Evolutionary conservation across 179 eudicot genomes (phyloP).

Genomic region (Kewa caespitosa): DNA sequence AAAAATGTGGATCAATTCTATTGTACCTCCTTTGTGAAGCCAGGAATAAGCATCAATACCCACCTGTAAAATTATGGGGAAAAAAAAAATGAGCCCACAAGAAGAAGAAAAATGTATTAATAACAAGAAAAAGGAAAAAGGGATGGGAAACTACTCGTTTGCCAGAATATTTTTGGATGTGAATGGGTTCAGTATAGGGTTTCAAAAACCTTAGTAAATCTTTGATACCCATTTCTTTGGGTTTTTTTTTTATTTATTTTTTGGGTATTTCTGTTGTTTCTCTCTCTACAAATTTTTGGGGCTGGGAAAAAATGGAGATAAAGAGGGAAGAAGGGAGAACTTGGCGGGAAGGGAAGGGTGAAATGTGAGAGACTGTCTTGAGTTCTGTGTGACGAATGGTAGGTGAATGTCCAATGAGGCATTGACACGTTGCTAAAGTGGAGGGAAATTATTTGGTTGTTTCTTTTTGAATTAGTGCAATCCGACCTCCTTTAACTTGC

Average conservation of each 20-base stretch:
- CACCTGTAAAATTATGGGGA: slow-evolving; percentile 37
- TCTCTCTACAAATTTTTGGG: not conserved
- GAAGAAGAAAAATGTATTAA: not conserved
- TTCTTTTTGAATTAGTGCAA: no score
- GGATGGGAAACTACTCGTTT: slow-evolving; percentile 43
- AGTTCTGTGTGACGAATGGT: no score
- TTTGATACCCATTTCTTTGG: slow-evolving; percentile 71
- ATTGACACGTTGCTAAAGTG: no score
- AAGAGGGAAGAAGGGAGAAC: not conserved
- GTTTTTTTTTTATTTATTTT: slow-evolving; percentile 7
- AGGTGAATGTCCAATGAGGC: no score
- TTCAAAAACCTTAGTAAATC: slow-evolving; percentile 75
- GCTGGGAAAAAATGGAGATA: not conserved
- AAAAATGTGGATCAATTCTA: not conserved
- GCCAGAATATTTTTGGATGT: slow-evolving; percentile 72
- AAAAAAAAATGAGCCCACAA: not conserved
- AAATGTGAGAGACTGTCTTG: no score
- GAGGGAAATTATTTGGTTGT: no score
- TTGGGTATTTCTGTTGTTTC: no score
- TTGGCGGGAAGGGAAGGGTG: no score
- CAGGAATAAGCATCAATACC: slow-evolving; percentile 91
- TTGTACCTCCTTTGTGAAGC: slow-evolving; percentile 95
- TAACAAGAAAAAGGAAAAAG: not conserved
- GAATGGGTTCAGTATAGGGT: slow-evolving; percentile 68
- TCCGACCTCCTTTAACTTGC: no score